Evolutionary conservation across 2,329 filamentous ascomycete species (phyloP).

Genomic region (Davidsoniella australis): DNA sequence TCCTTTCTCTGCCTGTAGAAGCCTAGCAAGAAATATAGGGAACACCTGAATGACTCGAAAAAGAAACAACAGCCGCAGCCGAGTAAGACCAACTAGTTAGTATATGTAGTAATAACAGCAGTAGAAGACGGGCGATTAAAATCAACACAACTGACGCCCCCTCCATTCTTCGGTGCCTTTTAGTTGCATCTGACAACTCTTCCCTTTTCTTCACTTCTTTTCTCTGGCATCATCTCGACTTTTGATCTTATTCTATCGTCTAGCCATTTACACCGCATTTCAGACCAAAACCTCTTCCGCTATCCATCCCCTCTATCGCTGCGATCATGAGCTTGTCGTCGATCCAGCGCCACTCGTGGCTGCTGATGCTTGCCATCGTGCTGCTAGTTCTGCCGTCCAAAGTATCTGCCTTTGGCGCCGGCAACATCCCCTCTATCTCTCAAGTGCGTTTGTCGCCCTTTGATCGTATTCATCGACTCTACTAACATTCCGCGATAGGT

Average conservation of each 20-base stretch:
- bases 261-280: neutral
- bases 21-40: too few species aligned
- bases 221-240: neutral
- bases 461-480: constrained; percentile 4
- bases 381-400: constrained; percentile 39
- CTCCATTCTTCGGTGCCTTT: too few species aligned
- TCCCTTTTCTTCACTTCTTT: neutral
- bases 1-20: too few species aligned
- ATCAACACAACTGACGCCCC: too few species aligned
- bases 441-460: constrained; percentile 18
- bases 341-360: constrained; percentile 21
- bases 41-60: too few species aligned
- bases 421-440: constrained; percentile 51
- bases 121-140: too few species aligned
- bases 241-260: neutral
- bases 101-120: too few species aligned
- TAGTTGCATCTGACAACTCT: neutral
- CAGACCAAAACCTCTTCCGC: too few species aligned
- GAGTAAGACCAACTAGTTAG: too few species aligned
- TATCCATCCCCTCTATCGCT: too few species aligned
- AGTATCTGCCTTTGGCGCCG: constrained; percentile 47
- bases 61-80: too few species aligned
- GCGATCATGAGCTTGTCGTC: too few species aligned
- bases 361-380: constrained; percentile 35
- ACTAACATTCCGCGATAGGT: constrained; percentile 23